A percentile compares a stretch with the other conserved stretches of the same genome.
Conservation (phyloP, 805 yeast species). For the Suhomyces sp. region DNA sequence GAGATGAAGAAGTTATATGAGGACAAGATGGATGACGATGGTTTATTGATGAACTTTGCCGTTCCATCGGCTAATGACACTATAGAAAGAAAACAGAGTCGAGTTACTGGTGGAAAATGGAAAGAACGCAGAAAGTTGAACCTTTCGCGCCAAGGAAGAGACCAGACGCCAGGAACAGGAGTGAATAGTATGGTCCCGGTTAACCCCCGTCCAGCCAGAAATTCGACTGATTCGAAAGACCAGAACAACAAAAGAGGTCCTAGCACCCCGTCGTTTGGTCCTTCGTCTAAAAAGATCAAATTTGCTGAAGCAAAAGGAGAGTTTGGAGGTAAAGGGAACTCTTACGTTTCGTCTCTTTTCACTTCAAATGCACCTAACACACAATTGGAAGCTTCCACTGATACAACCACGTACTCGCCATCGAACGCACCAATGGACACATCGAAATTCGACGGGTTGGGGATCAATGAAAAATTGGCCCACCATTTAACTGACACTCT, state of each 20-base stretch:
- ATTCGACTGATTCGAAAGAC: constrained; percentile 2
- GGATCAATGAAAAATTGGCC: constrained; percentile 53
- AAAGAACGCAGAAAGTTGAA: constrained; percentile 69
- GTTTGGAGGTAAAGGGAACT: constrained; percentile 52
- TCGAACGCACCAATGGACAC: constrained; percentile 88
- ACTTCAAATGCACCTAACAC: constrained; percentile 41
- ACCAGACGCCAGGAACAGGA: constrained; percentile 26
- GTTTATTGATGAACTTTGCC: constrained; percentile 72
- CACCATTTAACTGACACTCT: constrained; percentile 56
- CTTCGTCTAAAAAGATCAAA: constrained; percentile 35
- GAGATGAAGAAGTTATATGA: not conserved
- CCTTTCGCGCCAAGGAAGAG: constrained; percentile 47
- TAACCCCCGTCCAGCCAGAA: constrained; percentile 8
- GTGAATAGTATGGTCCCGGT: constrained; percentile 28
- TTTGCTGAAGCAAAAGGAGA: constrained; percentile 50
- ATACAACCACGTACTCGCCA: constrained; percentile 18
- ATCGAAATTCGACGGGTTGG: constrained; percentile 68
- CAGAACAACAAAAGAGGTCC: not conserved
- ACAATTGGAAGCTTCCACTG: constrained; percentile 42
- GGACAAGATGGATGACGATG: constrained; percentile 53
- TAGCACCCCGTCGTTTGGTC: constrained; percentile 5
- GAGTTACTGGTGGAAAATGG: constrained; percentile 76
- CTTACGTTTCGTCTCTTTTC: constrained; percentile 84
- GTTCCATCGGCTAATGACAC: constrained; percentile 31
- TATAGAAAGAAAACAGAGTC: constrained; percentile 23